Conservation (phyloP, 2,329 filamentous ascomycete species). For the Sporothrix humicola region DNA sequence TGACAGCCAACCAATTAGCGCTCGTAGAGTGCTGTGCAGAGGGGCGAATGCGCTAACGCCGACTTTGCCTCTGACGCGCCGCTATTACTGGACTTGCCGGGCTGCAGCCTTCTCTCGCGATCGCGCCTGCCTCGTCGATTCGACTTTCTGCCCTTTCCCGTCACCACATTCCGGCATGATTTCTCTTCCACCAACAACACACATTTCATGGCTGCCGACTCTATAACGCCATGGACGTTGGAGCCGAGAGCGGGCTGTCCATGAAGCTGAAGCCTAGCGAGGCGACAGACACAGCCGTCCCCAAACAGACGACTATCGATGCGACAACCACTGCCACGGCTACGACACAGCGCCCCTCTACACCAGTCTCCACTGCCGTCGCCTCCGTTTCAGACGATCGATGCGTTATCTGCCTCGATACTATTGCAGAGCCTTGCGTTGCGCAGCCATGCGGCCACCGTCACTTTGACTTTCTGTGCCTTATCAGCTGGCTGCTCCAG, state of each 20-base stretch:
- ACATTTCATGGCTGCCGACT: constrained; percentile 10
- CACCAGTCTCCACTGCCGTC: background rate
- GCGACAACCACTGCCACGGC: background rate
- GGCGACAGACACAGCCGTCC: background rate
- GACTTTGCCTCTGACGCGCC: background rate
- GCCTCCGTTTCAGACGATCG: constrained; percentile 45
- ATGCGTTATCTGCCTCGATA: constrained; percentile 88
- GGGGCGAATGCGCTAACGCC: background rate
- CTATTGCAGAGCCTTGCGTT: constrained; percentile 72
- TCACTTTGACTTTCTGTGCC: constrained; percentile 84
- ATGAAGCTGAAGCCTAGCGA: background rate
- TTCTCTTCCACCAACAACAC: background rate
- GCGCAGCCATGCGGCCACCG: constrained; percentile 78
- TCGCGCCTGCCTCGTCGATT: background rate
- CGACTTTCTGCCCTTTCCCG: background rate
- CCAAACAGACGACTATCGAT: background rate
- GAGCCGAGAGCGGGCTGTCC: constrained; percentile 20
- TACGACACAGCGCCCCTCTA: background rate
- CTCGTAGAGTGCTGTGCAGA: background rate
- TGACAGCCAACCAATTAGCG: background rate
- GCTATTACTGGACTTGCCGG: background rate
- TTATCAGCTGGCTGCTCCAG: constrained; percentile 77
- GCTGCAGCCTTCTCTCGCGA: background rate
- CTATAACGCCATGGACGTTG: constrained; percentile 7
- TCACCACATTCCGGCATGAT: background rate